Conservation (phyloP, 306 rosid species). For the Hippophae gyantsensis region DNA sequence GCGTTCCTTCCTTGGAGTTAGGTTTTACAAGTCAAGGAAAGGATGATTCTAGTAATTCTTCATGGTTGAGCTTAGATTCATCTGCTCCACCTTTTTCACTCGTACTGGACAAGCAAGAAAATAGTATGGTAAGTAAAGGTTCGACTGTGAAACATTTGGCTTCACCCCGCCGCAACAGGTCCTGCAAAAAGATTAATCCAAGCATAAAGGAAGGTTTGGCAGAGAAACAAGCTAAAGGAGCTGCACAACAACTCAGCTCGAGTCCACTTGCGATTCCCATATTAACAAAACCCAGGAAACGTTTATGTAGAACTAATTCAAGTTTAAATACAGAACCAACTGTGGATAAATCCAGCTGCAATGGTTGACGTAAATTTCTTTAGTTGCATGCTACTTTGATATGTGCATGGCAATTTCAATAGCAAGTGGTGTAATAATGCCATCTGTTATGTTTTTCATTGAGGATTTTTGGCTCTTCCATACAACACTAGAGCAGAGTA, state of each 20-base stretch:
- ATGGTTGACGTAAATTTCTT: conserved; percentile 21
- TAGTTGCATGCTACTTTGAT: conserved; percentile 15
- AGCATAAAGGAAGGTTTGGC: conserved; percentile 17
- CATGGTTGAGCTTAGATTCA: conserved; percentile 70
- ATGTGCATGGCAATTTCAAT: conserved; percentile 7
- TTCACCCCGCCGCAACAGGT: conserved; percentile 21
- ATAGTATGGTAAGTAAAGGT: conserved; percentile 15
- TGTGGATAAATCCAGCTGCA: conserved; percentile 35
- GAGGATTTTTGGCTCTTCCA: too few relatives aligned
- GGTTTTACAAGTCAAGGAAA: conserved; percentile 32
- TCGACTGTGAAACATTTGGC: conserved; percentile 20
- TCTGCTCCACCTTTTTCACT: conserved; percentile 21
- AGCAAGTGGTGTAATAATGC: conserved; percentile 5
- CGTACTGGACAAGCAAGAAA: conserved; percentile 15
- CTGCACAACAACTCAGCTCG: conserved; percentile 34
- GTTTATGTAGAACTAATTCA: conserved; percentile 28
- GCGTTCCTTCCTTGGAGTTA: conserved; percentile 29
- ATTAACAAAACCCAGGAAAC: conserved; percentile 43
- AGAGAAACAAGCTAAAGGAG: conserved; percentile 21
- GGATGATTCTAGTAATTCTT: conserved; percentile 38
- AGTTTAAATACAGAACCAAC: conserved; percentile 29
- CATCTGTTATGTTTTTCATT: conserved; percentile 4
- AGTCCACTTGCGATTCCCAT: conserved; percentile 26
- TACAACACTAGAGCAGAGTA: too few relatives aligned
- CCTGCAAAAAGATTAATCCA: conserved; percentile 28